Base-by-base conservation (phyloP, 2,329 filamentous ascomycete species). In the Cadophora luteo-olivacea region DNA sequence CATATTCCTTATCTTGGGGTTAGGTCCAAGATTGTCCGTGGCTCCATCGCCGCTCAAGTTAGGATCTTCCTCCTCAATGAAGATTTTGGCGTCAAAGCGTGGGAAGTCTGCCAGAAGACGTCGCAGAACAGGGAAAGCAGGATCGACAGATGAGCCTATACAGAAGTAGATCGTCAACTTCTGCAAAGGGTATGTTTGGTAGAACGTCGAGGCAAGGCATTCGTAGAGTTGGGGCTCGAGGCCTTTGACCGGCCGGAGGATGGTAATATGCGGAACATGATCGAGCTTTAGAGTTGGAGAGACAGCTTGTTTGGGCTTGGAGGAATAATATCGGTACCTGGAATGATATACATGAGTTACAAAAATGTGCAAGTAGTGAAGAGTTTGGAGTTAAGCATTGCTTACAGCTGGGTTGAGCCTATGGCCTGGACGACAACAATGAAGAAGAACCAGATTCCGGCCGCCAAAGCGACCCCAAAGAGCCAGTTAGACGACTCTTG, bases 1-100 rank as follows among this genome's bases (percentile, higher is more conserved):
- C 84, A 98, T 93, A 79, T 99, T 99, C 62, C 96, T 86, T 74
- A 99, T 97, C 83, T 99, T 99, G n/a, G 96, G 96, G 77, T 99
- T 99, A 0, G 96, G 96, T 0, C 97, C 97, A 67, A 98, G 85
- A 67, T 87, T 85, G 64, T 84, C 85, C 9, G 81, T 85, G 64
- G 84, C 85, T 12, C 81, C 79, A 38, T 82, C 75, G 36, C 84
- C 85, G 64, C 88, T 85, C 9, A 97, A 82, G 36, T 88, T 79
- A 0, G 91, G 88, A 77, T 97, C 94, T 69, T 97, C 91, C 61
- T 92, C 87, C 81, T 97, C 95, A 60, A 97, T 84, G 12, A 94
- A 85, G 3, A 98, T 84, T 64, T 85, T 86, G 1, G 89, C 90
- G 80, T 97, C 90, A 74, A 88, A 86, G 14, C 82, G 80, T 0